phyloP scores from a whole-genome alignment of 257 asterid species.

The Apocynum venetum region DNA sequence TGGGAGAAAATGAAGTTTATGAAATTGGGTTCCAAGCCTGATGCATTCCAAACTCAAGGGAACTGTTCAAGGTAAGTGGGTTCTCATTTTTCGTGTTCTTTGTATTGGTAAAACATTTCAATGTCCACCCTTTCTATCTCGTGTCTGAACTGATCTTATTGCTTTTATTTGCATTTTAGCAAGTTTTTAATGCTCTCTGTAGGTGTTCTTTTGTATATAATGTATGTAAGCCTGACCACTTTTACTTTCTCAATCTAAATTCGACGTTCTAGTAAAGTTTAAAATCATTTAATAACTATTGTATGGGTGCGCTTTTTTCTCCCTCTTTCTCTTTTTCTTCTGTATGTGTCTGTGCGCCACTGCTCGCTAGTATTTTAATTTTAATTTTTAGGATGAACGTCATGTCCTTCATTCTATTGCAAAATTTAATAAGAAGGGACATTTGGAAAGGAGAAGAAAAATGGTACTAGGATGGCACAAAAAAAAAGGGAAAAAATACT shows the following conservation, averaged over 20 bases:
- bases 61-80: constrained; percentile 49
- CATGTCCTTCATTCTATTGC: background rate
- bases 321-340: background rate
- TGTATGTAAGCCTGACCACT: background rate
- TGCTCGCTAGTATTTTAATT: background rate
- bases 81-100: constrained; percentile 10
- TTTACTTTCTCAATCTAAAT: background rate
- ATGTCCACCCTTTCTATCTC: background rate
- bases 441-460: background rate
- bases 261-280: too few species aligned
- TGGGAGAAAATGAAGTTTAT: constrained; percentile 66
- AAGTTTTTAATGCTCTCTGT: background rate
- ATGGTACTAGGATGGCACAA: too few species aligned
- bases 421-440: background rate
- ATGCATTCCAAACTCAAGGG: constrained; percentile 76
- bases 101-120: background rate
- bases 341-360: background rate
- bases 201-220: background rate
- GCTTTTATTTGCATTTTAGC: background rate
- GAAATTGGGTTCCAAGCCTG: constrained; percentile 96
- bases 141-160: background rate
- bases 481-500: too few species aligned
- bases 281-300: background rate
- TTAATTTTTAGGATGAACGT: background rate
- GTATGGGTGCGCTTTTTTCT: background rate